Percentiles rank a stretch among this genome's conserved stretches.
Evolutionary conservation across 495 filamentous ascomycete species (phyloP).

Genomic region (Penicillium argentinense): DNA sequence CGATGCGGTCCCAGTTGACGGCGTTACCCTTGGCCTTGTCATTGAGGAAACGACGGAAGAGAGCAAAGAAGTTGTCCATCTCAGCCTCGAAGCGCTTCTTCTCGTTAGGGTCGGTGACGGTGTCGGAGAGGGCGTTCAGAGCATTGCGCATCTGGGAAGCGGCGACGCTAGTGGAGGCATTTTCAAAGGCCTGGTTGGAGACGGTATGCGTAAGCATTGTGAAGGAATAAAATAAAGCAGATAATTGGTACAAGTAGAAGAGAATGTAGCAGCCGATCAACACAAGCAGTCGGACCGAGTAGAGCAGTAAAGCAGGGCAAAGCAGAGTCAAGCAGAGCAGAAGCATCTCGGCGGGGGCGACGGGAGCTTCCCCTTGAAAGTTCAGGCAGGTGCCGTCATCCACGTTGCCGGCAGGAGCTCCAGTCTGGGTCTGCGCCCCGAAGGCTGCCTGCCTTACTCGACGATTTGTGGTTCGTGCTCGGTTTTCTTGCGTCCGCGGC

Average conservation of each 20-base stretch:
- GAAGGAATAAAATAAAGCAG: too few relatives aligned
- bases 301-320: background rate
- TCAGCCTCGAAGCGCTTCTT: slow-evolving; percentile 97
- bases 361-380: too few relatives aligned
- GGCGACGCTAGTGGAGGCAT: slow-evolving; percentile 96
- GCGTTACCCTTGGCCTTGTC: slow-evolving; percentile 98
- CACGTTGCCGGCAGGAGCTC: too few relatives aligned
- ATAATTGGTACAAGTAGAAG: too few relatives aligned
- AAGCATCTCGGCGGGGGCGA: too few relatives aligned
- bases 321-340: background rate
- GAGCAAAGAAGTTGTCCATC: slow-evolving; percentile 99
- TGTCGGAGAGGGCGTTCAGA: slow-evolving; percentile 87
- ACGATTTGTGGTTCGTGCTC: too few relatives aligned
- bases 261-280: background rate
- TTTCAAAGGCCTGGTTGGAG: slow-evolving; percentile 84
- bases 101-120: slow-evolving; percentile 73
- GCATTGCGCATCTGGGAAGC: slow-evolving; percentile 99
- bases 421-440: too few relatives aligned
- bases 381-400: too few relatives aligned
- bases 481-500: too few relatives aligned
- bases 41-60: slow-evolving; percentile 96
- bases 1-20: slow-evolving; percentile 94
- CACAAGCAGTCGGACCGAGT: too few relatives aligned
- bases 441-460: too few relatives aligned
- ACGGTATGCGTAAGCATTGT: slow-evolving; percentile 16